These are phyloP conservation scores for Sporisorium scitamineum DNA, from an alignment of 1,284 basidiomycete species.

Conservation along the genomic window DNA sequence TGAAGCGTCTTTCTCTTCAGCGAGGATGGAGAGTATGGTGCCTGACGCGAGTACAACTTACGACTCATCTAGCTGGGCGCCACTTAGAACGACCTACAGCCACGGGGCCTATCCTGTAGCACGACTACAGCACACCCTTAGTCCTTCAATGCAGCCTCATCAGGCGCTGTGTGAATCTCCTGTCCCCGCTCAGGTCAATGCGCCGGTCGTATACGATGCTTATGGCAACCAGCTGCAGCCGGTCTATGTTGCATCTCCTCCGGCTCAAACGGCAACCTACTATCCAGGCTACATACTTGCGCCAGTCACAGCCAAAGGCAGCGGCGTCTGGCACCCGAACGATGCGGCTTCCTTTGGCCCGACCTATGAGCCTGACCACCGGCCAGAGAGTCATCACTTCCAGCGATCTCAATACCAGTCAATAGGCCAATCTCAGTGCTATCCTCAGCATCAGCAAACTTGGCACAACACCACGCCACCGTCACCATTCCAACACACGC, in stretches of 20 bases:
- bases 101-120: background rate
- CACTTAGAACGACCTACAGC: background rate
- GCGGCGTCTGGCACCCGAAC: background rate
- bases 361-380: background rate
- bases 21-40: constrained; percentile 27
- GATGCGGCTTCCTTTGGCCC: background rate
- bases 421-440: background rate
- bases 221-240: constrained; percentile 9
- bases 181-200: background rate
- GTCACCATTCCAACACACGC: background rate
- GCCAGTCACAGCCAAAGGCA: background rate
- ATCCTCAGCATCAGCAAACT: background rate
- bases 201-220: background rate
- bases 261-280: background rate
- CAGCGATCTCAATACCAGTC: background rate
- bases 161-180: background rate
- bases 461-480: background rate
- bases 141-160: background rate
- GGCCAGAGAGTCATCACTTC: background rate
- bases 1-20: constrained; percentile 4
- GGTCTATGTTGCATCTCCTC: background rate
- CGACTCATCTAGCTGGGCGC: constrained; percentile 21
- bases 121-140: background rate
- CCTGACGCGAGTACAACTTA: constrained; percentile 26
- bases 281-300: constrained; percentile 6